Percentiles rank a stretch among this genome's conserved stretches.
phyloP scores from a whole-genome alignment of 2,329 filamentous ascomycete genomes.

The Orbilia quercus region DNA sequence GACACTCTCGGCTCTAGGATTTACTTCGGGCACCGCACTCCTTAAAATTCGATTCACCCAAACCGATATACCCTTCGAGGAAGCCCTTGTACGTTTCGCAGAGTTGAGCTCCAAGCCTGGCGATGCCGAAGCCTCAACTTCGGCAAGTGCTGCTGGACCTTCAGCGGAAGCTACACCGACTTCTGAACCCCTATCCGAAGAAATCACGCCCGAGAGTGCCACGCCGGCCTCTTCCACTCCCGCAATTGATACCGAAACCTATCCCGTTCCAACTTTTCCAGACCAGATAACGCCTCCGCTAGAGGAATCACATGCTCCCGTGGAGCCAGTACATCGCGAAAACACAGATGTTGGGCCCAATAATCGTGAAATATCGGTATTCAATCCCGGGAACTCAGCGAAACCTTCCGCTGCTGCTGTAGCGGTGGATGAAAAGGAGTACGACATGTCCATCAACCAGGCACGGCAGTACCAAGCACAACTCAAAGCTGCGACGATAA shows the following conservation, averaged over 20 bases:
- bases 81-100: slow-evolving; percentile 84
- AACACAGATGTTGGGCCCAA: slow-evolving; percentile 60
- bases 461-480: slow-evolving; percentile 79
- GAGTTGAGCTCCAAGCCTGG: slow-evolving; percentile 74
- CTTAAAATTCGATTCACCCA: slow-evolving; percentile 80
- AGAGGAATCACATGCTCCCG: slow-evolving; percentile 24
- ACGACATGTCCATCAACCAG: slow-evolving; percentile 78
- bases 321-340: slow-evolving; percentile 53
- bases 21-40: slow-evolving; percentile 83
- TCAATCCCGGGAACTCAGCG: slow-evolving; percentile 77
- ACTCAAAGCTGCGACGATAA: slow-evolving; percentile 72
- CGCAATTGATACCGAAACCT: slow-evolving; percentile 31
- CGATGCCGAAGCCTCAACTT: slow-evolving; percentile 62
- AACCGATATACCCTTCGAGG: slow-evolving; percentile 81
- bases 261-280: slow-evolving; percentile 41
- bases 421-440: slow-evolving; percentile 72
- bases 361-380: slow-evolving; percentile 74
- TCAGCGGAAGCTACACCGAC: slow-evolving; percentile 27
- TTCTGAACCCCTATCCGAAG: slow-evolving; percentile 34
- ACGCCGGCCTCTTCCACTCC: slow-evolving; percentile 26
- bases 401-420: slow-evolving; percentile 77
- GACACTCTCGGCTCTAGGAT: slow-evolving; percentile 84
- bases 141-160: slow-evolving; percentile 59
- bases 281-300: slow-evolving; percentile 56
- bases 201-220: slow-evolving; percentile 23